A percentile compares a stretch with the other conserved stretches of the same genome.
Evolutionary conservation across 257 asterid genomes (phyloP).

Genomic region (Striga asiatica): DNA sequence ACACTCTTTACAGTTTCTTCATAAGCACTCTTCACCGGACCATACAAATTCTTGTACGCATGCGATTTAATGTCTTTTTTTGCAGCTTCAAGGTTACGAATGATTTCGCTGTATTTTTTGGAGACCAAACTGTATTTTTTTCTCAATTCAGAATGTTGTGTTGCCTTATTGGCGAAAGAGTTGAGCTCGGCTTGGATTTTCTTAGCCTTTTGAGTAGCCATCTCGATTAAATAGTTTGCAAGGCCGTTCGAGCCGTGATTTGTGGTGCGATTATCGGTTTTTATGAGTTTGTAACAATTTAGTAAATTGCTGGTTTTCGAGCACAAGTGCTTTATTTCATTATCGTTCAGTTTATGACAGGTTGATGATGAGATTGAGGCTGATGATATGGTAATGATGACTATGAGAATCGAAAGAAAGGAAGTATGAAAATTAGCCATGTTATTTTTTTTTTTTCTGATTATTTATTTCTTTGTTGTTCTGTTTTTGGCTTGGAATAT

Average conservation of each 20-base stretch:
- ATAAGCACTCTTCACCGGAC: background rate
- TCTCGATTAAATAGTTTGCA: background rate
- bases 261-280: background rate
- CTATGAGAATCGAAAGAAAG: background rate
- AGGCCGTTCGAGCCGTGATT: constrained; percentile 8
- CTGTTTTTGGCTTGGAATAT: too few relatives aligned
- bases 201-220: constrained; percentile 2
- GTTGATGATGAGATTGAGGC: background rate
- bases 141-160: background rate
- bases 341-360: background rate
- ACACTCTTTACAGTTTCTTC: background rate
- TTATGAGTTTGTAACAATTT: background rate
- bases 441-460: background rate
- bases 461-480: background rate
- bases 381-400: background rate
- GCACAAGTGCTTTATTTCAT: background rate
- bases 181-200: background rate
- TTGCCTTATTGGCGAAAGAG: background rate
- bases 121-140: background rate
- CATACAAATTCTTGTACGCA: background rate
- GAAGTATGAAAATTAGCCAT: constrained; percentile 1
- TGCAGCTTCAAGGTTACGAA: background rate
- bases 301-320: background rate
- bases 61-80: background rate
- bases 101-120: background rate